phyloP scores from a whole-genome alignment of 1,139 yeast genomes.

The Magnusiomyces tetraspermus region DNA sequence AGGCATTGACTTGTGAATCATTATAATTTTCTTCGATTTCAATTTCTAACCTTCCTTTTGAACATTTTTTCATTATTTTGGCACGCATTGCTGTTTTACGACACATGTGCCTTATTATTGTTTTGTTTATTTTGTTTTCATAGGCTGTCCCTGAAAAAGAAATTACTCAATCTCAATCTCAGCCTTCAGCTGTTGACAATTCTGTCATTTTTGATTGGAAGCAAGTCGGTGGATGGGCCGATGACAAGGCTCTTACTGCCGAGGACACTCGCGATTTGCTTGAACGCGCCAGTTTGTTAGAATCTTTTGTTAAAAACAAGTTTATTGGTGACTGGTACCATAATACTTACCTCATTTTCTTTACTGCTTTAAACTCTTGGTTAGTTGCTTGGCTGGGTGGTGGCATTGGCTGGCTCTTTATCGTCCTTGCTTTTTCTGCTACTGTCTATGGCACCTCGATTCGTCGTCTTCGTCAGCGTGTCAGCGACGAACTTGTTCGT shows the following conservation, averaged over 20 bases:
- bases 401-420: slow-evolving; percentile 70
- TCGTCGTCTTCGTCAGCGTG: slow-evolving; percentile 61
- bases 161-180: neutral
- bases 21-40: too few relatives aligned
- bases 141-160: neutral
- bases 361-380: slow-evolving; percentile 68
- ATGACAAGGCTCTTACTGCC: slow-evolving; percentile 45
- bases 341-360: slow-evolving; percentile 59
- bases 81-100: too few relatives aligned
- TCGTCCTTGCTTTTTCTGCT: slow-evolving; percentile 51
- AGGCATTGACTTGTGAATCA: too few relatives aligned
- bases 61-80: too few relatives aligned
- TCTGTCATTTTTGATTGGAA: slow-evolving; percentile 67
- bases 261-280: slow-evolving; percentile 61
- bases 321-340: slow-evolving; percentile 96
- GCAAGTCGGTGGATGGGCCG: slow-evolving; percentile 83
- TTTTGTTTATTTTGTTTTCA: neutral
- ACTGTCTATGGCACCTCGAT: slow-evolving; percentile 74
- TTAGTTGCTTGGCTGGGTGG: slow-evolving; percentile 70
- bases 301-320: slow-evolving; percentile 57
- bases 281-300: slow-evolving; percentile 59
- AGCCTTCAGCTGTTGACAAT: slow-evolving; percentile 17
- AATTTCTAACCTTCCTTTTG: too few relatives aligned
- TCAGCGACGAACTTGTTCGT: slow-evolving; percentile 76
- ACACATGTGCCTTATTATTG: too few relatives aligned